Conservation (phyloP, 805 yeast genomes). For the Starmerella apicola region DNA sequence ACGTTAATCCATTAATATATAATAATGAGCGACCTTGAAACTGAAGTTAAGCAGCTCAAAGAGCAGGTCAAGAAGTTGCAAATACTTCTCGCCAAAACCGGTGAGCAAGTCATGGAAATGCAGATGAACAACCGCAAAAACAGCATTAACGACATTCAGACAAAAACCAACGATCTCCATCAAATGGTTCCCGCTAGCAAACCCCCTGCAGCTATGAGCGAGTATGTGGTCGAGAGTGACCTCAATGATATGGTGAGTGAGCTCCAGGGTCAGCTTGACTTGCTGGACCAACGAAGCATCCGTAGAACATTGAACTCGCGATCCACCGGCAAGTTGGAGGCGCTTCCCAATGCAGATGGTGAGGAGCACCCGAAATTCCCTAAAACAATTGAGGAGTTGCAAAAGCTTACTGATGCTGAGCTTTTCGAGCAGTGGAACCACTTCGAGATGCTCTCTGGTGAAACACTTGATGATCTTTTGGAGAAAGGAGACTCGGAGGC, state of each 20-base stretch:
- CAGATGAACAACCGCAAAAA: slow-evolving; percentile 46
- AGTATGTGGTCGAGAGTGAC: slow-evolving; percentile 61
- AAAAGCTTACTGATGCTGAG: slow-evolving; percentile 6
- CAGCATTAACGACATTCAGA: slow-evolving; percentile 17
- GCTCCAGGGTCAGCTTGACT: slow-evolving; percentile 74
- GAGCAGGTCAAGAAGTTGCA: slow-evolving; percentile 53
- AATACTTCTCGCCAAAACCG: slow-evolving; percentile 57
- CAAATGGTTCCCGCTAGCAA: slow-evolving; percentile 9
- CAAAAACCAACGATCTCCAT: slow-evolving; percentile 22
- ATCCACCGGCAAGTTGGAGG: slow-evolving; percentile 22
- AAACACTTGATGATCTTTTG: slow-evolving; percentile 16
- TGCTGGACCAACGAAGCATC: slow-evolving; percentile 59
- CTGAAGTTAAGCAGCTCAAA: slow-evolving; percentile 25
- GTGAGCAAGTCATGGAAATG: slow-evolving; percentile 59
- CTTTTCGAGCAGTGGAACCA: slow-evolving; percentile 18
- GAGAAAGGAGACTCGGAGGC: slow-evolving; percentile 4
- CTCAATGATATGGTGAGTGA: slow-evolving; percentile 79
- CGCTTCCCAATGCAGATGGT: slow-evolving; percentile 21
- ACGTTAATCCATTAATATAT: too few species aligned
- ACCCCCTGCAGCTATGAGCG: slow-evolving; percentile 9
- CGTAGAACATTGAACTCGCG: slow-evolving; percentile 57
- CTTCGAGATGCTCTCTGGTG: slow-evolving; percentile 18
- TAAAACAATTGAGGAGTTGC: slow-evolving; percentile 10
- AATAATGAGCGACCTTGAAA: slow-evolving; percentile 8
- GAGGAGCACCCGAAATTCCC: slow-evolving; percentile 16